A percentile compares a stretch with the other conserved stretches of the same genome.
phyloP scores from a whole-genome alignment of 345 rosid species.

The Stellera chamaejasme region DNA sequence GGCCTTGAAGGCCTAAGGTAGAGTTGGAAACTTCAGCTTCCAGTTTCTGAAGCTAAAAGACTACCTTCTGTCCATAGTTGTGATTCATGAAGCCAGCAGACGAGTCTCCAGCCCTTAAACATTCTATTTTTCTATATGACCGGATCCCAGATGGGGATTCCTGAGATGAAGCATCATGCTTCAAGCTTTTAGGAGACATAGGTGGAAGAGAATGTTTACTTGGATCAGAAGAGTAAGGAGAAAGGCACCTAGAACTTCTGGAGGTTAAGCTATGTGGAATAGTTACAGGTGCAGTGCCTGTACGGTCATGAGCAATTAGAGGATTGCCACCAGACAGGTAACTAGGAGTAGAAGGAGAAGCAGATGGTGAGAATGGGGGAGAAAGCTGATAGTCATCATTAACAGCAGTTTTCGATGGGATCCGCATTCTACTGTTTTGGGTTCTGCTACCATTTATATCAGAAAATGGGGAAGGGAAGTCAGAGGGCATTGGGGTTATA shows the following conservation, averaged over 20 bases:
- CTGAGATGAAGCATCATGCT: constrained; percentile 65
- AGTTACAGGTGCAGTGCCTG: constrained; percentile 78
- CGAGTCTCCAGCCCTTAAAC: constrained; percentile 54
- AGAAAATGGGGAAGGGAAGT: constrained; percentile 39
- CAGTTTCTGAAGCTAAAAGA: not conserved
- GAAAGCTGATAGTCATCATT: constrained; percentile 72
- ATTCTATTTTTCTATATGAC: constrained; percentile 41
- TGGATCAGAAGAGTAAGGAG: constrained; percentile 79
- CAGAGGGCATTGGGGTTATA: constrained; percentile 31
- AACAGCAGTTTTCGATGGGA: constrained; percentile 24
- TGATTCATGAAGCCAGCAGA: constrained; percentile 47
- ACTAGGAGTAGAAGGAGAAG: constrained; percentile 63
- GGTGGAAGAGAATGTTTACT: constrained; percentile 78
- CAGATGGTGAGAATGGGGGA: constrained; percentile 76
- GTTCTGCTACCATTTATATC: constrained; percentile 30
- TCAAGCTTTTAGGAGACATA: constrained; percentile 62
- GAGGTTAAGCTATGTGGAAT: constrained; percentile 51
- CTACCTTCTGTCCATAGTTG: constrained; percentile 61
- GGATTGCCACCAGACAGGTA: constrained; percentile 33
- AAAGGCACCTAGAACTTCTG: constrained; percentile 40
- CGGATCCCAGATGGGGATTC: constrained; percentile 72
- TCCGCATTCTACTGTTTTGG: constrained; percentile 27
- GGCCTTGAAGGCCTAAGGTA: constrained; percentile 5
- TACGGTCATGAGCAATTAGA: constrained; percentile 29
- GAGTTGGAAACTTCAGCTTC: not conserved